Base-by-base conservation (phyloP, 805 yeast genomes). In the Zygosaccharomyces bisporus region DNA sequence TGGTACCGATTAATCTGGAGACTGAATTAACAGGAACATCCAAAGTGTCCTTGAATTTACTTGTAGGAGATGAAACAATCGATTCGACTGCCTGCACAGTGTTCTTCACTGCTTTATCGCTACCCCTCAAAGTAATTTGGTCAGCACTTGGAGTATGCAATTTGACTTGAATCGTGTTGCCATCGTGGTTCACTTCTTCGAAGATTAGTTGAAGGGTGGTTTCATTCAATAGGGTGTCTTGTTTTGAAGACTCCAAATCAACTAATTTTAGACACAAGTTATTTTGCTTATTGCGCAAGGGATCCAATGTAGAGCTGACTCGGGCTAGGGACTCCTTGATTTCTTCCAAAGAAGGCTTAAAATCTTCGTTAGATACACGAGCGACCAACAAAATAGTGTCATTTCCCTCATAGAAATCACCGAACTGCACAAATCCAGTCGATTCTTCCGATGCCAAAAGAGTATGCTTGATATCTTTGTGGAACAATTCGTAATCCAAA, bases 1-100 rank as follows among this genome's bases (percentile, higher is more conserved):
- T 85, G 61, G 83, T 85, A 54, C 99, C 99, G 64, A 93, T 88
- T 43, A 95, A 73, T 67, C 93, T 81, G 21, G 93, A 76, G 47
- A 91, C 70, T 38, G 80, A 77, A 41, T 73, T 68, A 2, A 80
- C 66, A 50, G 96, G 95, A 60, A 88, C 80, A 23, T 71, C 72
- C 42, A 83, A 60, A 31, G 68, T 66, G 14, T 76, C 68, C 13
- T 75, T 61, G 45, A 52, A 45, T 14, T 61, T 58, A 29, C 44
- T 53, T 17, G 60, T 52, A 13, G 63, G 59, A 6, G 57, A 41
- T 14, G 48, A 55, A 6, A 55, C 60, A 56, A 65, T 72, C 4
- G 52, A 42, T 7, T 52, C 51, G 8, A 65, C 42, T 8, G 62
- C 81, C 34, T 70, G 69, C 17, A 70, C 63, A 23, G 58, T 58